A percentile compares a stretch with the other conserved stretches of the same genome.
phyloP scores from a whole-genome alignment of 768 basidiomycete genomes.

The Pleurotus giganteus region DNA sequence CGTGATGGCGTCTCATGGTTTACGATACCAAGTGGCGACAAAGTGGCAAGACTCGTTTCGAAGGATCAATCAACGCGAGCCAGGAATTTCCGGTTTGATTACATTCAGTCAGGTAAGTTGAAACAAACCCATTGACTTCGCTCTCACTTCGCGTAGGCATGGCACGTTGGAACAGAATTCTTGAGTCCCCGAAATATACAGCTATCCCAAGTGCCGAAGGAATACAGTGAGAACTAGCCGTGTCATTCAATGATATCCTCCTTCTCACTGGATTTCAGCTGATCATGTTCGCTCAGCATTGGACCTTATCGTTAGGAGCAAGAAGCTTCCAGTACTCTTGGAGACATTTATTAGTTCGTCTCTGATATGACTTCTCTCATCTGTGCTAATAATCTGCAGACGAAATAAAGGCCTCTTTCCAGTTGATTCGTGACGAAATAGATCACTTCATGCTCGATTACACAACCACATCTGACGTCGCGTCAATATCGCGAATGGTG shows the following conservation, averaged over 20 bases:
- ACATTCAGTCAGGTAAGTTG: conserved; percentile 55
- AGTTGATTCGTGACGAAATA: conserved; percentile 63
- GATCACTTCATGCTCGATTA: conserved; percentile 55
- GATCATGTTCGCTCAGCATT: conserved; percentile 54
- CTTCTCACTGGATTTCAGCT: conserved; percentile 17
- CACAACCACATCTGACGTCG: conserved; percentile 23
- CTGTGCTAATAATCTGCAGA: conserved; percentile 36
- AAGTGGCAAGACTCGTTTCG: conserved; percentile 73
- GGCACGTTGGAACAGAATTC: conserved; percentile 53
- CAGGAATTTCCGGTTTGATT: conserved; percentile 64
- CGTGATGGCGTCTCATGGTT: conserved; percentile 56
- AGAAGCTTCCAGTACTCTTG: conserved; percentile 60
- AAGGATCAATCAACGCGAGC: conserved; percentile 56
- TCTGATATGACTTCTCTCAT: background rate
- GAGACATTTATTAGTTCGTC: conserved; percentile 67
- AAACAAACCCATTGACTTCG: background rate
- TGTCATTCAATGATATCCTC: background rate
- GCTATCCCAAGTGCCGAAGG: conserved; percentile 25
- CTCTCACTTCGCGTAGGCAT: conserved; percentile 43
- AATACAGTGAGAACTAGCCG: conserved; percentile 18
- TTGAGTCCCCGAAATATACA: conserved; percentile 55
- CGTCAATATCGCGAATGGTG: conserved; percentile 50
- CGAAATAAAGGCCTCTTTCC: conserved; percentile 56
- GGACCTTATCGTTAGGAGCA: conserved; percentile 52
- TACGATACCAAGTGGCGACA: conserved; percentile 62